These are phyloP conservation scores for Boletus insuetus DNA, from an alignment of 768 basidiomycete genomes.

Conservation along the genomic window DNA sequence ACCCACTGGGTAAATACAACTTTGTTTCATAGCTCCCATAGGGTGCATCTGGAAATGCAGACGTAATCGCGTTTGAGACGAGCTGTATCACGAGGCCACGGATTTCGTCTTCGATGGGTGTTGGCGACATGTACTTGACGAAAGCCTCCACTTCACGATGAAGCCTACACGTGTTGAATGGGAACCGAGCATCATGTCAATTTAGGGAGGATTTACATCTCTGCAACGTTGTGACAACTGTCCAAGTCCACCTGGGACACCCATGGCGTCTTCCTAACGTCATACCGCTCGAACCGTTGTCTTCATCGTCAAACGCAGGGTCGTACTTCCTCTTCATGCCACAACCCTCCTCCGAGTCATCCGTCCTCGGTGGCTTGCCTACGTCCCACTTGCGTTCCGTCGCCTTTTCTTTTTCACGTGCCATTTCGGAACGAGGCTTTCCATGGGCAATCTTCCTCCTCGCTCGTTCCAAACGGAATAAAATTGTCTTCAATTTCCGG, in stretches of 20 bases:
- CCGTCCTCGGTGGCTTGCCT: slow-evolving; percentile 29
- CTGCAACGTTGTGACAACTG: slow-evolving; percentile 71
- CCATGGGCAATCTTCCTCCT: slow-evolving; percentile 12
- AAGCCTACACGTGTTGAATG: slow-evolving; percentile 48
- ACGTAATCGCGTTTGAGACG: slow-evolving; percentile 62
- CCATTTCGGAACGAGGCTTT: slow-evolving; percentile 15
- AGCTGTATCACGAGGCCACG: slow-evolving; percentile 68
- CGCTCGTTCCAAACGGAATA: too few relatives aligned
- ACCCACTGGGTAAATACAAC: slow-evolving; percentile 92
- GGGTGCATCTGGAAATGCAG: slow-evolving; percentile 80
- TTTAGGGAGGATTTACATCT: slow-evolving; percentile 57
- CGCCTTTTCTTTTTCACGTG: slow-evolving; percentile 18
- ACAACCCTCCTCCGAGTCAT: slow-evolving; percentile 21
- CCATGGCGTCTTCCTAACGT: slow-evolving; percentile 68
- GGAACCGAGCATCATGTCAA: slow-evolving; percentile 1
- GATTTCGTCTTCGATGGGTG: slow-evolving; percentile 80
- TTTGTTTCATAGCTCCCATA: slow-evolving; percentile 95
- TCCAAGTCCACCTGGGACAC: slow-evolving; percentile 67
- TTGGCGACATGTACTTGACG: slow-evolving; percentile 83
- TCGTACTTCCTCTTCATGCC: slow-evolving; percentile 48
- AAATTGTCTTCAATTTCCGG: too few relatives aligned
- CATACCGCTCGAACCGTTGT: slow-evolving; percentile 51
- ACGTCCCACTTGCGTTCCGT: slow-evolving; percentile 41
- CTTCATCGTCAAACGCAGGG: slow-evolving; percentile 43
- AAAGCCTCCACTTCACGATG: slow-evolving; percentile 87